Conservation (phyloP, 2,329 filamentous ascomycete species). For the Neofusicoccum kwambonambiense region DNA sequence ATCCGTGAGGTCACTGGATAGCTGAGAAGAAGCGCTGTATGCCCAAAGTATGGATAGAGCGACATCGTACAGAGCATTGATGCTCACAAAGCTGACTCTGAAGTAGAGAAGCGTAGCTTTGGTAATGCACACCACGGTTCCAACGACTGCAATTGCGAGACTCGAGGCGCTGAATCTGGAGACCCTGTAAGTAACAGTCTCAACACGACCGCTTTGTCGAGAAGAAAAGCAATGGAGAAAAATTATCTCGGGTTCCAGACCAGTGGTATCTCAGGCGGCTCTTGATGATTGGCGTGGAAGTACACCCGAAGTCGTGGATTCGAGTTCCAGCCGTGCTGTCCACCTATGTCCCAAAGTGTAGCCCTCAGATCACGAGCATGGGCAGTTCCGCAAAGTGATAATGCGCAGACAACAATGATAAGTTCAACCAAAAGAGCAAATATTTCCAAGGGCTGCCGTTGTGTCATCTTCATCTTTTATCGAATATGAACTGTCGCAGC, state of each 20-base stretch:
- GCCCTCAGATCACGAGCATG: neutral
- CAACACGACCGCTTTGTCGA: no score
- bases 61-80: constrained; percentile 24
- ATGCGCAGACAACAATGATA: neutral
- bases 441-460: no score
- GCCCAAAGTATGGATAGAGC: constrained; percentile 23
- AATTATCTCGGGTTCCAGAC: constrained; percentile 25
- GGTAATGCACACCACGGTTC: neutral
- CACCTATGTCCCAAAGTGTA: neutral
- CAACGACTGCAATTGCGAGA: neutral
- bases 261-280: constrained; percentile 21
- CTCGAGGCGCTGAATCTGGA: neutral
- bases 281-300: constrained; percentile 24
- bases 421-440: neutral
- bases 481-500: no score
- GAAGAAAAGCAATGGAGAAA: neutral
- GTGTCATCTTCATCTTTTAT: no score
- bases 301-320: constrained; percentile 24
- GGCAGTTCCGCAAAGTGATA: neutral
- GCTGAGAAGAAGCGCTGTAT: constrained; percentile 20
- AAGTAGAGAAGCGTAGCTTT: neutral
- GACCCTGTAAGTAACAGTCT: no score
- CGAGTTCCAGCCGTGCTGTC: constrained; percentile 22
- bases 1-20: constrained; percentile 22
- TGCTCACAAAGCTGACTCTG: neutral